A percentile compares a stretch with the other conserved stretches of the same genome.
Conservation (phyloP, 2,329 filamentous ascomycete species). For the Celoporthe dispersa region DNA sequence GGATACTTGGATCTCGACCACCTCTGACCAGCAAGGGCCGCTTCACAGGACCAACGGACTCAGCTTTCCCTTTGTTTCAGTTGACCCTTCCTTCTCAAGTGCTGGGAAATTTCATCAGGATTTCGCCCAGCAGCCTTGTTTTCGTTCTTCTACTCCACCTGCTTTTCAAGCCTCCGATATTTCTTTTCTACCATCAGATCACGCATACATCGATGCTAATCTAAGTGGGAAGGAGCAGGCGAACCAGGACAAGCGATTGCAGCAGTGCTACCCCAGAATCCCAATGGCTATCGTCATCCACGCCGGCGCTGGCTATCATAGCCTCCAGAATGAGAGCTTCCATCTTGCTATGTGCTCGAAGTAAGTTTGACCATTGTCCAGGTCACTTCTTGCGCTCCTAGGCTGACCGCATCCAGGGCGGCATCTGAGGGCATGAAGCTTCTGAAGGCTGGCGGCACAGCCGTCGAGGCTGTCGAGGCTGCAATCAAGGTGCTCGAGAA, state of each 20-base stretch:
- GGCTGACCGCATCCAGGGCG: constrained; percentile 60
- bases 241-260: constrained; percentile 2
- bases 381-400: neutral
- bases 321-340: constrained; percentile 78
- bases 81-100: neutral
- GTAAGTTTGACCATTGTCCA: constrained; percentile 58
- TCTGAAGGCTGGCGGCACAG: constrained; percentile 76
- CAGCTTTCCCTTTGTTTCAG: neutral
- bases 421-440: constrained; percentile 83
- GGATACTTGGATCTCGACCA: neutral
- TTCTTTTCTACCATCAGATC: neutral
- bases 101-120: neutral
- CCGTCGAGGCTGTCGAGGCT: constrained; percentile 87
- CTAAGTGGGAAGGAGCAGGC: neutral
- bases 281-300: constrained; percentile 83
- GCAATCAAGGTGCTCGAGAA: constrained; percentile 89
- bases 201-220: neutral
- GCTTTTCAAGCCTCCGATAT: neutral
- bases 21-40: neutral
- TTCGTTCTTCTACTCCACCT: neutral
- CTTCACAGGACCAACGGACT: neutral
- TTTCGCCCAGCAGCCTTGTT: neutral
- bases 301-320: constrained; percentile 94
- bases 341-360: constrained; percentile 88
- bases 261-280: neutral